A percentile compares a stretch with the other conserved stretches of the same genome.
phyloP scores from a whole-genome alignment of 306 rosid species.

The Lotus japonicus region DNA sequence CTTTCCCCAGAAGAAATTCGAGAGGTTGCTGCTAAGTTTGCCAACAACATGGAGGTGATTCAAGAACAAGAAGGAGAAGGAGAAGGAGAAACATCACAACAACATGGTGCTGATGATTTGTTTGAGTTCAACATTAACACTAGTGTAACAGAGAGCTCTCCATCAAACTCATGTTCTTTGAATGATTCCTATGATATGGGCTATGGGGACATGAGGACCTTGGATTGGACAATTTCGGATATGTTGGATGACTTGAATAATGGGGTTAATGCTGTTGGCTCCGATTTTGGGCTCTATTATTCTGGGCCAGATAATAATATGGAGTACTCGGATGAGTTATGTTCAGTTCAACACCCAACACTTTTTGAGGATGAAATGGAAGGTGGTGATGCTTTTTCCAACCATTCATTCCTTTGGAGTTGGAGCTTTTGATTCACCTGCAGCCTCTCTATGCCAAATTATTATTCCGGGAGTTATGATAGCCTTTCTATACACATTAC shows the following conservation, averaged over 20 bases:
- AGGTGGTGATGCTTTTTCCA: constrained; percentile 23
- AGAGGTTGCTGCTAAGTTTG: constrained; percentile 45
- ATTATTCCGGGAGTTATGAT: too few relatives aligned
- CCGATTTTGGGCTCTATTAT: constrained; percentile 21
- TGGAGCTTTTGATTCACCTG: constrained; percentile 47
- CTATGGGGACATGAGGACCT: neutral
- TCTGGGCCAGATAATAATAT: constrained; percentile 24
- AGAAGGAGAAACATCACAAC: too few relatives aligned
- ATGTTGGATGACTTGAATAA: constrained; percentile 24
- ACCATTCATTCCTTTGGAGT: constrained; percentile 45
- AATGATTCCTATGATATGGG: neutral
- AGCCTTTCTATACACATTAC: too few relatives aligned
- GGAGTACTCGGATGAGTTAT: constrained; percentile 29
- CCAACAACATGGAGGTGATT: constrained; percentile 1
- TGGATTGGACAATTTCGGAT: constrained; percentile 45
- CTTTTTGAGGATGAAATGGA: neutral
- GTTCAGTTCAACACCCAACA: neutral
- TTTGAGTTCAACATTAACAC: too few relatives aligned
- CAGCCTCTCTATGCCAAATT: too few relatives aligned
- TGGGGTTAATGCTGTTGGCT: too few relatives aligned
- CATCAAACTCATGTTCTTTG: too few relatives aligned
- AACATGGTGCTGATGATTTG: too few relatives aligned
- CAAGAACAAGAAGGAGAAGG: neutral
- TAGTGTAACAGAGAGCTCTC: too few relatives aligned
- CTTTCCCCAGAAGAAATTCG: constrained; percentile 46